Base-by-base conservation (phyloP, 2,329 filamentous ascomycete genomes). In the Pseudogymnoascus sp. region DNA sequence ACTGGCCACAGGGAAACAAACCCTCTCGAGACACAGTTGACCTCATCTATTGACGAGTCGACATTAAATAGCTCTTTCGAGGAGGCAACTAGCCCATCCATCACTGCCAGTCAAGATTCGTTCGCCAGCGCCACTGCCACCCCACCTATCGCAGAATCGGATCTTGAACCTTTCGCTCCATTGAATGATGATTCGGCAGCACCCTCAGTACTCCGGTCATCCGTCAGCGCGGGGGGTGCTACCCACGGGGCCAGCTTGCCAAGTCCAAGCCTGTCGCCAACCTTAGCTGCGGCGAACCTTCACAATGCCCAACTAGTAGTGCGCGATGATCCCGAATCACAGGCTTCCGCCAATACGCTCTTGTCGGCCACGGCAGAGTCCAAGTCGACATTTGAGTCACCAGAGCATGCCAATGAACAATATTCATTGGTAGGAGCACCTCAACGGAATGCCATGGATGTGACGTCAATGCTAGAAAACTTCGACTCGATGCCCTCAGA, bases 181-280 rank as follows among this genome's bases (percentile, higher is more conserved):
- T 70, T 74, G 4, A 80, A 83, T 66, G 79, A 82, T 55, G 77
- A 79, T 10, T 73, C 83, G 13, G 77, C 78, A 61, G 76, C 70
- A 77, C 76, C 21, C 71, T 79, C 63, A 75, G 79, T 36, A 77
- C 77, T 66, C 75, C 81, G 77, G 27, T 31, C 44, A 31, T 51
- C 44, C 13, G 44, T 51, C n/a, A 51, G 44, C 12, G 44, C 44
- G 27, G 44, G 44, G 3, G 44, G 44, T 65, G 77, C 78, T 15
- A 72, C 75, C 51, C 74, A 81, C 73, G 93, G 97, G 78, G 91
- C 91, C 66, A 97, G 91, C 75, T 80, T 99, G 65, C 94, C 94
- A 60, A 99, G 94, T 73, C 94, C 94, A 35, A 92, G 94, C 70
- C 78, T 99, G 62, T 99, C 94, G 27, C 94, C 94, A 3, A 95